These are phyloP conservation scores for Austroboletus festivus DNA, from an alignment of 768 basidiomycete species.

Conservation along the genomic window DNA sequence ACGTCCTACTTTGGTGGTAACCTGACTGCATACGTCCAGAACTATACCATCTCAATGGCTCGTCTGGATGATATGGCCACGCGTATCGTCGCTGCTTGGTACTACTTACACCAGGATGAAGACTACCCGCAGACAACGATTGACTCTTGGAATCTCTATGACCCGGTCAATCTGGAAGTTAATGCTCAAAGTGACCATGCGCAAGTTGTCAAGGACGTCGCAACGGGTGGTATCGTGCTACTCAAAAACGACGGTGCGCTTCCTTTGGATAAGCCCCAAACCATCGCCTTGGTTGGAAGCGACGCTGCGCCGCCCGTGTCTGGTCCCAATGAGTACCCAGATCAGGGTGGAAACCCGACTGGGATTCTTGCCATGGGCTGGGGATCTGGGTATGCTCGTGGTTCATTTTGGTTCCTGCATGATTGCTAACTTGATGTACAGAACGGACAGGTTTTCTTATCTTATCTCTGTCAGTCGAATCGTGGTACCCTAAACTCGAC, in stretches of 20 bases:
- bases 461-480: conserved; percentile 58
- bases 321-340: conserved; percentile 70
- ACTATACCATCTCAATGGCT: conserved; percentile 53
- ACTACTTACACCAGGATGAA: conserved; percentile 34
- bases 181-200: conserved; percentile 58
- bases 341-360: conserved; percentile 54
- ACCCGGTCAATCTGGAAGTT: conserved; percentile 40
- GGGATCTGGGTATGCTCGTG: conserved; percentile 65
- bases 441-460: conserved; percentile 74
- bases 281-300: conserved; percentile 60
- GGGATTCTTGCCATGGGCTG: conserved; percentile 89
- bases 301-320: conserved; percentile 58
- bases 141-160: conserved; percentile 26
- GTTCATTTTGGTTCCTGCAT: background rate
- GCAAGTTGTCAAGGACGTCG: conserved; percentile 56
- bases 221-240: conserved; percentile 61
- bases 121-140: conserved; percentile 26
- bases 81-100: conserved; percentile 68
- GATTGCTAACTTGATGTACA: conserved; percentile 15
- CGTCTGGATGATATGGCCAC: conserved; percentile 72
- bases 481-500: no score
- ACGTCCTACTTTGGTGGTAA: conserved; percentile 57
- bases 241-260: conserved; percentile 63
- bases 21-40: conserved; percentile 56
- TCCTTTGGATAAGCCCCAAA: conserved; percentile 58